Conservation (phyloP, 73 alveolate species). For the Durusdinium trenchii region DNA sequence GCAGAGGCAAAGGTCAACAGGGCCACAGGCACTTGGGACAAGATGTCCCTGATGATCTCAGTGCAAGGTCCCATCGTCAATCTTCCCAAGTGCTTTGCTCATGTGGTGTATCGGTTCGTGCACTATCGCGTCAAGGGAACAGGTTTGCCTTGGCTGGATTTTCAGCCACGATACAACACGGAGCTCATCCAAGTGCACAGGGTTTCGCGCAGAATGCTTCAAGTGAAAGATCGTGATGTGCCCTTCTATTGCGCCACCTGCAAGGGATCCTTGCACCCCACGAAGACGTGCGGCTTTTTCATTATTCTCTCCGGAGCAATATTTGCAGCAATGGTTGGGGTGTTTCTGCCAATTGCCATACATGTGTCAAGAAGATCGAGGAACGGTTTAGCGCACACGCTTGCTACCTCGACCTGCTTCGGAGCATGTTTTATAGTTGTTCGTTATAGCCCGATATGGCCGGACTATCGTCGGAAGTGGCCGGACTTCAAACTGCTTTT, state of each 20-base stretch:
- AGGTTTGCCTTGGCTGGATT: conserved; percentile 18
- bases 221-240: not conserved
- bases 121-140: conserved; percentile 2
- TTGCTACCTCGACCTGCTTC: not conserved
- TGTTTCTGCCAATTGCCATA: not conserved
- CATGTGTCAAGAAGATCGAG: conserved; percentile 3
- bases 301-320: not conserved
- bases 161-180: not conserved
- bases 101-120: not conserved
- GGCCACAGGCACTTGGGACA: not conserved
- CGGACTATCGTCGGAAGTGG: no score
- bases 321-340: not conserved
- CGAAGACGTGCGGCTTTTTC: not conserved
- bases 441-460: no score
- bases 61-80: conserved; percentile 50
- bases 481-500: not conserved
- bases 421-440: not conserved
- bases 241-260: conserved; percentile 30
- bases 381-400: not conserved
- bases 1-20: conserved; percentile 8
- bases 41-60: not conserved
- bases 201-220: not conserved
- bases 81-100: conserved; percentile 26
- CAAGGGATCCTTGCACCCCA: not conserved
- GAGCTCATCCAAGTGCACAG: not conserved